Evolutionary conservation across 441 rosid species (phyloP).

Genomic region (Croton setiger): DNA sequence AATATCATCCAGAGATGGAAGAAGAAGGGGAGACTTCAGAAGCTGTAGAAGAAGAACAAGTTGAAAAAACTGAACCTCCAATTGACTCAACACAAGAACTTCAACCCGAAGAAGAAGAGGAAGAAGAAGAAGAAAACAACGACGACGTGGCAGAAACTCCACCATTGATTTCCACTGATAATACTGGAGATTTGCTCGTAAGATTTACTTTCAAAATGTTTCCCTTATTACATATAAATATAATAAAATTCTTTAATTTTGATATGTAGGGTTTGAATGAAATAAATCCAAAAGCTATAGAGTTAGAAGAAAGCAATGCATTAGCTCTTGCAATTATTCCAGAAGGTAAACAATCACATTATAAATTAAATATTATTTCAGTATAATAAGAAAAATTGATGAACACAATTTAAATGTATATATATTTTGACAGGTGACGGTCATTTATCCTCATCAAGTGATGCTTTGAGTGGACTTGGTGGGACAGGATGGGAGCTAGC

Average conservation of each 20-base stretch:
- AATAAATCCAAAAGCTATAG: conserved; percentile 61
- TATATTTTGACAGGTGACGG: conserved; percentile 32
- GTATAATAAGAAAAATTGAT: no score
- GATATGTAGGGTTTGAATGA: conserved; percentile 62
- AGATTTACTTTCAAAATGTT: conserved; percentile 4
- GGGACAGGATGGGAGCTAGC: conserved; percentile 85
- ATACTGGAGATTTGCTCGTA: conserved; percentile 61
- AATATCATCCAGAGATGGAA: conserved; percentile 41
- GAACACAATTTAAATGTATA: no score
- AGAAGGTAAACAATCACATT: conserved; percentile 37
- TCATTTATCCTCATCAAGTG: conserved; percentile 32
- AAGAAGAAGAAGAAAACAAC: no score
- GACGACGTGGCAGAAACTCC: conserved; percentile 28
- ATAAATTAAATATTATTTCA: no score
- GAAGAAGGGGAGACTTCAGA: conserved; percentile 28
- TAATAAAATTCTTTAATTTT: background rate
- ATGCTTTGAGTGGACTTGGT: conserved; percentile 49
- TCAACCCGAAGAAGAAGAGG: conserved; percentile 29
- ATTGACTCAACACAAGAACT: conserved; percentile 27
- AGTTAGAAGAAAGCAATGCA: conserved; percentile 78
- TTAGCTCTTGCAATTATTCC: conserved; percentile 88
- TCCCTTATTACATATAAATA: background rate
- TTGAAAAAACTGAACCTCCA: conserved; percentile 26
- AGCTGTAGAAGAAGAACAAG: conserved; percentile 29
- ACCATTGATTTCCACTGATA: conserved; percentile 50